These are phyloP conservation scores for Lecanoromycetidae sp. DNA, from an alignment of 2,329 filamentous ascomycete genomes.

Conservation along the genomic window DNA sequence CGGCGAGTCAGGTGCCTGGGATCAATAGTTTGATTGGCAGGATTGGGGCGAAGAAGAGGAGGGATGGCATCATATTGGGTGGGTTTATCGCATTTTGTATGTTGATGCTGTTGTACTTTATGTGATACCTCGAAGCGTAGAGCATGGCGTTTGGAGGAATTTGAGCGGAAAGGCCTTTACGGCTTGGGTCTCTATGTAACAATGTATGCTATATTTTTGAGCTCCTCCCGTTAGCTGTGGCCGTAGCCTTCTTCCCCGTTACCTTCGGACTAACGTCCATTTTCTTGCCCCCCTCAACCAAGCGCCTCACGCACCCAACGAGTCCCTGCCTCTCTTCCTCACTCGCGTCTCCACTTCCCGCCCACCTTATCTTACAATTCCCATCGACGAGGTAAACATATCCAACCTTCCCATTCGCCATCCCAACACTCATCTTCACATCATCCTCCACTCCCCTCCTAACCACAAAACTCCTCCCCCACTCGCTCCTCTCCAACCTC, in stretches of 20 bases:
- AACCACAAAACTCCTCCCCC: conserved; percentile 48
- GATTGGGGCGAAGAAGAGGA: conserved; percentile 88
- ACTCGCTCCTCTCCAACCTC: conserved; percentile 38
- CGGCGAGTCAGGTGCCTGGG: conserved; percentile 82
- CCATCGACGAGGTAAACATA: conserved; percentile 87
- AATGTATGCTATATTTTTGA: not conserved
- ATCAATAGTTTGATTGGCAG: conserved; percentile 83
- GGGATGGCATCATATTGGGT: conserved; percentile 89
- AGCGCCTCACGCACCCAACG: conserved; percentile 30
- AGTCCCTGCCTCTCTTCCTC: conserved; percentile 31
- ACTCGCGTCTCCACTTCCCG: conserved; percentile 52
- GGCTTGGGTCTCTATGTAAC: conserved; percentile 9
- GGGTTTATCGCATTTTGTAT: conserved; percentile 87
- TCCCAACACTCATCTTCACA: conserved; percentile 47
- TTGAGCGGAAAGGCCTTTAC: conserved; percentile 1
- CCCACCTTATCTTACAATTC: conserved; percentile 86
- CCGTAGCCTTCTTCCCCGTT: not conserved
- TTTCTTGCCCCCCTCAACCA: conserved; percentile 29
- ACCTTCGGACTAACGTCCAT: not conserved
- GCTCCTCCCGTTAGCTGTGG: not conserved
- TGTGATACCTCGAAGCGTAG: conserved; percentile 33
- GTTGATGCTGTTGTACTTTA: conserved; percentile 68
- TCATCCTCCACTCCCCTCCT: conserved; percentile 43
- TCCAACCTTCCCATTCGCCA: conserved; percentile 83
- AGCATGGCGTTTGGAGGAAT: conserved; percentile 6